Evolutionary conservation across 2,329 filamentous ascomycete species (phyloP).

Genomic region (Botryotinia calthae): DNA sequence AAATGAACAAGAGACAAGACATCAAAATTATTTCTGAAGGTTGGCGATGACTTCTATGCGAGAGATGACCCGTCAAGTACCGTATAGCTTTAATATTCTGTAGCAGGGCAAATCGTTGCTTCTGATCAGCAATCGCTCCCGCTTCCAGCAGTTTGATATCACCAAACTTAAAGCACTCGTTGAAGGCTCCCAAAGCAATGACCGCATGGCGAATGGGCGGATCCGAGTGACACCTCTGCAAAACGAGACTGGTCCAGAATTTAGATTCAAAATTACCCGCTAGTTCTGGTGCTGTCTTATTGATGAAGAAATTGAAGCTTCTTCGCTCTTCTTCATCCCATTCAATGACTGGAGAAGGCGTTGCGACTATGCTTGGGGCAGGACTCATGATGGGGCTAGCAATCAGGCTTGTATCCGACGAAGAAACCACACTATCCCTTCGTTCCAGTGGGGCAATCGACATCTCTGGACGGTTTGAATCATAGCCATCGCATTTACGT

Average conservation of each 20-base stretch:
- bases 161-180: constrained; percentile 25
- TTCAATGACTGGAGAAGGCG: not conserved
- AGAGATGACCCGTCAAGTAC: constrained; percentile 45
- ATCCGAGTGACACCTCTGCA: constrained; percentile 29
- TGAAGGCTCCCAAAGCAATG: constrained; percentile 28
- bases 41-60: constrained; percentile 19
- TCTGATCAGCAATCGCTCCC: constrained; percentile 4
- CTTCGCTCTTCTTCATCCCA: constrained; percentile 16
- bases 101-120: constrained; percentile 42
- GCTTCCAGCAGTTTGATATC: constrained; percentile 1
- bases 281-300: constrained; percentile 30
- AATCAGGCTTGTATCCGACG: not conserved
- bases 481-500: constrained; percentile 36
- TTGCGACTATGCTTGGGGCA: not conserved
- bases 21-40: constrained; percentile 19
- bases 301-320: constrained; percentile 30
- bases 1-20: constrained; percentile 28
- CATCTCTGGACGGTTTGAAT: not conserved
- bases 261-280: constrained; percentile 29
- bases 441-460: not conserved
- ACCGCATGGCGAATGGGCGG: constrained; percentile 30
- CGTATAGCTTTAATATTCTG: constrained; percentile 29
- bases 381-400: not conserved
- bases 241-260: constrained; percentile 32
- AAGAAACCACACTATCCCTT: not conserved